Percentiles rank a stretch among this genome's conserved stretches.
Conservation (phyloP, 352 stramenopile genomes). For the Phytophthora sp. region DNA sequence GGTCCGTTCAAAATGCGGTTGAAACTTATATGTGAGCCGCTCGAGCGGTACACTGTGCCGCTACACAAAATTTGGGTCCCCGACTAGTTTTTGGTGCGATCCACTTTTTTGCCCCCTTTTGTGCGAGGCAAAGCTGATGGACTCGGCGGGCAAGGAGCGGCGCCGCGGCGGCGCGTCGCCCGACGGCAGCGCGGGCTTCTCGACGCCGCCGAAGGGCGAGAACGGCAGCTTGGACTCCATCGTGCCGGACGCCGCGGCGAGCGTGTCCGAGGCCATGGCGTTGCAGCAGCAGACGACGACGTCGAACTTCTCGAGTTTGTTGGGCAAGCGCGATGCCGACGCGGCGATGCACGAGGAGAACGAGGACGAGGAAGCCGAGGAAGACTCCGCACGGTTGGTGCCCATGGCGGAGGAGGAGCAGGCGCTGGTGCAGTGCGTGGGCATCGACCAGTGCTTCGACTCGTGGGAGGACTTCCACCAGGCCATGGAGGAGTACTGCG, state of each 20-base stretch:
- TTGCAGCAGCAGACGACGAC: slow-evolving; percentile 28
- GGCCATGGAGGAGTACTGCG: slow-evolving; percentile 82
- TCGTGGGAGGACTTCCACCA: slow-evolving; percentile 87
- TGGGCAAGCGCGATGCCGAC: slow-evolving; percentile 70
- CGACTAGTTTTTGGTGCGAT: too few relatives aligned
- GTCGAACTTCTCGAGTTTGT: slow-evolving; percentile 55
- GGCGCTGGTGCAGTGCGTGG: slow-evolving; percentile 69
- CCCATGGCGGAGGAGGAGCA: slow-evolving; percentile 63
- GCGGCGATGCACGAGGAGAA: slow-evolving; percentile 63
- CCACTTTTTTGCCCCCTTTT: slow-evolving; percentile 15
- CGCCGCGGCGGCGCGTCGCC: slow-evolving; percentile 24
- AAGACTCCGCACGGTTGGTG: slow-evolving; percentile 57
- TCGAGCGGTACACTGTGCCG: neutral
- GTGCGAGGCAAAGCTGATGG: slow-evolving; percentile 25
- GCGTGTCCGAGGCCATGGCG: slow-evolving; percentile 20
- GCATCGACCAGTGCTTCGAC: slow-evolving; percentile 79
- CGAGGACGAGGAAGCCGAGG: slow-evolving; percentile 50
- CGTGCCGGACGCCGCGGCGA: neutral
- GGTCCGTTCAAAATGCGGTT: slow-evolving; percentile 12
- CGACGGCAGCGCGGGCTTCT: slow-evolving; percentile 20
- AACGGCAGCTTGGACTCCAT: slow-evolving; percentile 10
- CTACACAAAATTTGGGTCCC: slow-evolving; percentile 14
- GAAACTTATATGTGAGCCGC: neutral
- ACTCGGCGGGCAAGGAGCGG: slow-evolving; percentile 29
- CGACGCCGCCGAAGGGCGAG: slow-evolving; percentile 17